phyloP scores from a whole-genome alignment of 805 yeast genomes.

The Candida easanensis region DNA sequence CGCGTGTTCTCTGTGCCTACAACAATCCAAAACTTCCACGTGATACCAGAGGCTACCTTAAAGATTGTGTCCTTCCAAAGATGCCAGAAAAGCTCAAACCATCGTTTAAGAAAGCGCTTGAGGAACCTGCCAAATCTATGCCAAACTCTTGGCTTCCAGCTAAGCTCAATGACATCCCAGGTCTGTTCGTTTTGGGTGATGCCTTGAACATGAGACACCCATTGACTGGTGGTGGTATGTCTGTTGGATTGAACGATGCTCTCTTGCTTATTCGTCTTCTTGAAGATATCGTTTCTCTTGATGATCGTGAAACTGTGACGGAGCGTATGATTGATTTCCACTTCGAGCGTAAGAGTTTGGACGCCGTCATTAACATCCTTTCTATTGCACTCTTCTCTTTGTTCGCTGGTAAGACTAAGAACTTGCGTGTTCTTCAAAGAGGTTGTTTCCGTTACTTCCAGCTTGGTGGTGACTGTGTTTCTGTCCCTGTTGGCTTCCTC shows the following conservation, averaged over 20 bases:
- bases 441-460: conserved; percentile 90
- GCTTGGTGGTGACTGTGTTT: conserved; percentile 77
- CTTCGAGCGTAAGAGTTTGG: conserved; percentile 70
- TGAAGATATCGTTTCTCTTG: conserved; percentile 49
- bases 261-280: conserved; percentile 63
- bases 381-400: conserved; percentile 87
- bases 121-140: conserved; percentile 71
- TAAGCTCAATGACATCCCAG: conserved; percentile 62
- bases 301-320: conserved; percentile 54
- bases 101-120: conserved; percentile 64
- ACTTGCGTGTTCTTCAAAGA: conserved; percentile 66
- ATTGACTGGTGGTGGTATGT: conserved; percentile 98
- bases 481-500: conserved; percentile 78
- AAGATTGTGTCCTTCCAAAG: conserved; percentile 56
- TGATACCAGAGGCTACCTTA: conserved; percentile 59
- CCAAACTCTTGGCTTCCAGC: conserved; percentile 93
- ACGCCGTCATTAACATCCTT: conserved; percentile 82
- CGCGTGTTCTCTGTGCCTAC: conserved; percentile 88
- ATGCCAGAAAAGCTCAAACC: conserved; percentile 67
- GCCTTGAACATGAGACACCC: conserved; percentile 98
- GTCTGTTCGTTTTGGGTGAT: conserved; percentile 84
- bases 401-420: conserved; percentile 78
- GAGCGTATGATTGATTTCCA: conserved; percentile 67
- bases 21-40: conserved; percentile 73
- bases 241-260: conserved; percentile 90